A percentile compares a stretch with the other conserved stretches of the same genome.
These are phyloP conservation scores for Backusella sp. DNA, from an alignment of 192 early-diverging fungal genomes.

Conservation along the genomic window DNA sequence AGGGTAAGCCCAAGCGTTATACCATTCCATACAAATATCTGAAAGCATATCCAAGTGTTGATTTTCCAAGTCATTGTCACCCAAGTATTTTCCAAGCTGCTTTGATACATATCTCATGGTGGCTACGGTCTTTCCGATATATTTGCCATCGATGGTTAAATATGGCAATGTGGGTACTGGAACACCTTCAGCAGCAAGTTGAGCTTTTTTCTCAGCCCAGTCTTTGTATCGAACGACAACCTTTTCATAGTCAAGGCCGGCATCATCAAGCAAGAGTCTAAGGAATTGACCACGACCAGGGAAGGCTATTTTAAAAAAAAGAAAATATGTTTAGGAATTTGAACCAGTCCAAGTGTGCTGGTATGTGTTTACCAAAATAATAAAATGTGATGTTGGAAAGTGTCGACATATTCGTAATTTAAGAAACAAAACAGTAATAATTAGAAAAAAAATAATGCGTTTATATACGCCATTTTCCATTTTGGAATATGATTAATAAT, in stretches of 20 bases:
- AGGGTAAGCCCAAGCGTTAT: neutral
- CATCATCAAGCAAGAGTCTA: neutral
- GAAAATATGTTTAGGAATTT: neutral
- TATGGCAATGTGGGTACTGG: neutral
- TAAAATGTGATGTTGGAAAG: neutral
- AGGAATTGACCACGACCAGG: neutral
- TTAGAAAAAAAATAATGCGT: neutral
- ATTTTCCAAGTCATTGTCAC: neutral
- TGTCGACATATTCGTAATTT: neutral
- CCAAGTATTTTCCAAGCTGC: neutral
- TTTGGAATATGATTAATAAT: neutral
- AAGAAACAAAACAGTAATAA: neutral
- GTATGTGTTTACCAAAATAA: neutral
- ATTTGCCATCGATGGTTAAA: neutral
- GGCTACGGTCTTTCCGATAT: neutral
- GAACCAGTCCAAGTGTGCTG: neutral
- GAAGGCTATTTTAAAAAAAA: neutral
- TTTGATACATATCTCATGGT: neutral
- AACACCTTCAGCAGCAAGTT: neutral
- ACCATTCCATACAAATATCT: neutral
- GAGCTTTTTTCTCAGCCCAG: neutral
- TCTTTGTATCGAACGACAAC: neutral
- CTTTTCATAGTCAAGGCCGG: neutral
- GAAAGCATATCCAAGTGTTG: neutral
- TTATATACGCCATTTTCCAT: neutral